A percentile compares a stretch with the other conserved stretches of the same genome.
phyloP scores from a whole-genome alignment of 768 basidiomycete genomes.

The Trametopsis cervina region DNA sequence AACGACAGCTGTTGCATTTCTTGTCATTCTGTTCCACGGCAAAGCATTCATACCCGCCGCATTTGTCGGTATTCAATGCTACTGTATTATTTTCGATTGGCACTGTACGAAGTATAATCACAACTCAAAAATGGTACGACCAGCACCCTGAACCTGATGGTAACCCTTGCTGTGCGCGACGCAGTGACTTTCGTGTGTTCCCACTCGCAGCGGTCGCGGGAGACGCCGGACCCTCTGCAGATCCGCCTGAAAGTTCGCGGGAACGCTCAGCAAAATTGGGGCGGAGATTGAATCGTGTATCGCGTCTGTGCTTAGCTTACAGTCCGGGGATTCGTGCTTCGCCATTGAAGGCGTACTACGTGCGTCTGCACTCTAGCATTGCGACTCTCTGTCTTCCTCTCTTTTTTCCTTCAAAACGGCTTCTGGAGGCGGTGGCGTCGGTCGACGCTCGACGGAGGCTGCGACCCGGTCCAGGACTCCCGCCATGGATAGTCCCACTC shows the following conservation, averaged over 20 bases:
- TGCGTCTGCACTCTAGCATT: conserved; percentile 18
- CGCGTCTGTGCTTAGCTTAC: conserved; percentile 12
- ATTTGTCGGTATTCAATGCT: not conserved
- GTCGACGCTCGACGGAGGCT: conserved; percentile 30
- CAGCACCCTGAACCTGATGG: too few species aligned
- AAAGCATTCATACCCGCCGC: not conserved
- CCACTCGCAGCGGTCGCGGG: too few species aligned
- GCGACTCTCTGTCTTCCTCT: conserved; percentile 11
- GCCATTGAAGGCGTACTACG: conserved; percentile 24
- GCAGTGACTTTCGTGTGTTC: too few species aligned
- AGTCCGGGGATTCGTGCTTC: conserved; percentile 16
- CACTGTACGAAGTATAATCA: not conserved
- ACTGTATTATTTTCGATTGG: not conserved
- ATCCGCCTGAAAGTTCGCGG: too few species aligned
- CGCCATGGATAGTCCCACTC: conserved; percentile 79
- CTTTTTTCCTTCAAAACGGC: conserved; percentile 26
- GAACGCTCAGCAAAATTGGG: not conserved
- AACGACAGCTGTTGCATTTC: too few species aligned
- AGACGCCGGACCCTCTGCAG: too few species aligned
- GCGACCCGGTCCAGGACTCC: conserved; percentile 44
- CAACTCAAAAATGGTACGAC: not conserved
- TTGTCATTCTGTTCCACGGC: too few species aligned
- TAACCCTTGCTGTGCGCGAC: too few species aligned
- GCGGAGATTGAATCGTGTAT: conserved; percentile 9
- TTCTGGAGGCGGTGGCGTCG: conserved; percentile 28